These are phyloP conservation scores for Galeopsis tetrahit DNA, from an alignment of 257 asterid genomes.

Conservation along the genomic window DNA sequence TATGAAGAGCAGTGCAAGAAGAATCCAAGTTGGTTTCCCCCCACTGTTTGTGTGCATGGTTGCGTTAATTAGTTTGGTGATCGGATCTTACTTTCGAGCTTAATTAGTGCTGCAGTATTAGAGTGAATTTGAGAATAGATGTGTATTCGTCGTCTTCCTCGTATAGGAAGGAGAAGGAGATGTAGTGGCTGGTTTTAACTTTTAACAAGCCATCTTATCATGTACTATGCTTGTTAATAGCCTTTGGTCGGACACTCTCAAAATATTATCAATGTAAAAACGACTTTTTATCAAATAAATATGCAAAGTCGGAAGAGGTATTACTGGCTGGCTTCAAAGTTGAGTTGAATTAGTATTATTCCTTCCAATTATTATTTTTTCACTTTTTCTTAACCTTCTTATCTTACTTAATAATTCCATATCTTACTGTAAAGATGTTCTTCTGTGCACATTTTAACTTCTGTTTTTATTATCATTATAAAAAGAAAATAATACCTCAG, in stretches of 20 bases:
- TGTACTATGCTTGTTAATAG: constrained; percentile 39
- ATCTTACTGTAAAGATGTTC: no score
- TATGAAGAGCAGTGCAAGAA: constrained; percentile 42
- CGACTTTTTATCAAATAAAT: constrained; percentile 37
- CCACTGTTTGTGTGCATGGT: constrained; percentile 74
- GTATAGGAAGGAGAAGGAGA: constrained; percentile 22
- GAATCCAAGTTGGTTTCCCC: constrained; percentile 68
- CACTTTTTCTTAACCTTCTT: no score
- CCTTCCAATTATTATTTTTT: no score
- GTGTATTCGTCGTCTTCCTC: neutral
- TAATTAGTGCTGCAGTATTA: constrained; percentile 14
- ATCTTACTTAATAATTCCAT: no score
- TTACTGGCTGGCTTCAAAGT: neutral
- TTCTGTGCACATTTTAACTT: no score
- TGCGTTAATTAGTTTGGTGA: constrained; percentile 58
- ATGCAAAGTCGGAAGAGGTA: constrained; percentile 12
- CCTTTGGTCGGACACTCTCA: constrained; percentile 15
- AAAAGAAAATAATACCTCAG: no score
- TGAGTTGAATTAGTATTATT: no score
- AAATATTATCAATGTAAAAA: constrained; percentile 34
- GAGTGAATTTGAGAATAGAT: constrained; percentile 25
- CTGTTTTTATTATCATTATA: no score
- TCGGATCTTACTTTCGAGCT: constrained; percentile 50
- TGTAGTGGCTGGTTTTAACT: constrained; percentile 31
- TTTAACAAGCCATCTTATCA: constrained; percentile 14